Evolutionary conservation across 2,329 filamentous ascomycete species (phyloP).

Genomic region (Aspergillus sp.): DNA sequence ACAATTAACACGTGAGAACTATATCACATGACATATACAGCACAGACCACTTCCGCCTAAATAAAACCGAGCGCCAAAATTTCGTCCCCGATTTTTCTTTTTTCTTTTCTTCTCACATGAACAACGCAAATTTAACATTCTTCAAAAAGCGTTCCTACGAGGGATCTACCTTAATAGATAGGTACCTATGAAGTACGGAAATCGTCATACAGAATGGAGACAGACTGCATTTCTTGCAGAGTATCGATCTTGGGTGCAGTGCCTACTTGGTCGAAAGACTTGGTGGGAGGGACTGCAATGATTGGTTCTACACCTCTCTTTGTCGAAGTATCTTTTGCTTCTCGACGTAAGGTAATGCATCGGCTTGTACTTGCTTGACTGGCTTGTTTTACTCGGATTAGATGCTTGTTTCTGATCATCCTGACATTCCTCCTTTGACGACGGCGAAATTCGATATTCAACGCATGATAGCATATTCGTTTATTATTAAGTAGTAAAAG

Average conservation of each 20-base stretch:
- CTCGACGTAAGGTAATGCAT: neutral
- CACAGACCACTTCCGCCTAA: constrained; percentile 16
- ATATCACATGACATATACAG: constrained; percentile 3
- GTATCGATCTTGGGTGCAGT: constrained; percentile 61
- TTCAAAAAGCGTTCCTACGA: constrained; percentile 59
- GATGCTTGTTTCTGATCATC: neutral
- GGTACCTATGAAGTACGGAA: constrained; percentile 56
- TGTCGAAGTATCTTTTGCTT: neutral
- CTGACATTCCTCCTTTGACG: constrained; percentile 2
- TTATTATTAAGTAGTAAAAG: neutral
- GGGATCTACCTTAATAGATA: constrained; percentile 25
- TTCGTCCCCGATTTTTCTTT: constrained; percentile 24
- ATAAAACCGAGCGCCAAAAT: constrained; percentile 1
- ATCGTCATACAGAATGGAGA: constrained; percentile 60
- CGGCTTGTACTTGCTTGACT: neutral
- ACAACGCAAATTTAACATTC: constrained; percentile 60
- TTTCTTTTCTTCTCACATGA: constrained; percentile 47
- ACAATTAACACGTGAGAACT: neutral
- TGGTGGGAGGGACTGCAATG: constrained; percentile 59
- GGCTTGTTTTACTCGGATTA: neutral
- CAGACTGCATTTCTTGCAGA: constrained; percentile 34
- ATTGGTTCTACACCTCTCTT: constrained; percentile 52
- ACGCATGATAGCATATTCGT: neutral
- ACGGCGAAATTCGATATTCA: neutral
- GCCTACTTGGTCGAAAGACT: constrained; percentile 43